Evolutionary conservation across 305 asterid genomes (phyloP).

Genomic region (Plantago coronopus): DNA sequence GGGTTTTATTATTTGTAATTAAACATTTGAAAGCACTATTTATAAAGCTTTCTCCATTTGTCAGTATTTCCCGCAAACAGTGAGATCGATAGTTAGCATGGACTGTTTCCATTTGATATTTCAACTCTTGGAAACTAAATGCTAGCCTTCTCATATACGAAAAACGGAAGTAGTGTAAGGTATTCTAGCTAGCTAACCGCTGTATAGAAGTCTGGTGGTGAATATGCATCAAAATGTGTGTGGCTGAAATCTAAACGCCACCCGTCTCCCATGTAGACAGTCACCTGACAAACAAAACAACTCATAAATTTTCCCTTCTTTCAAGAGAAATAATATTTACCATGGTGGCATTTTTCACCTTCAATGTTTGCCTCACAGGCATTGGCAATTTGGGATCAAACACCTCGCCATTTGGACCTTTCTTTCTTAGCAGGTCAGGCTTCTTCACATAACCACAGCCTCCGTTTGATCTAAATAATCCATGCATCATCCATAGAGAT

Average conservation of each 20-base stretch:
- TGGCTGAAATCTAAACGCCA: constrained; percentile 99
- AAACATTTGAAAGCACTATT: too few species aligned
- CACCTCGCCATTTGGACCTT: constrained; percentile 40
- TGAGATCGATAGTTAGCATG: too few species aligned
- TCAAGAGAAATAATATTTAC: background rate
- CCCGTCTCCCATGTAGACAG: constrained; percentile 88
- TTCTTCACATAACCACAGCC: constrained; percentile 81
- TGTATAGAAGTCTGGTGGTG: constrained; percentile 96
- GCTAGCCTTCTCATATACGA: too few species aligned
- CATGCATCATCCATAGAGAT: constrained; percentile 95
- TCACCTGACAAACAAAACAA: constrained; percentile 44
- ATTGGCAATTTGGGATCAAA: constrained; percentile 73
- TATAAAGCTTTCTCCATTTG: too few species aligned
- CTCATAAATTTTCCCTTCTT: background rate
- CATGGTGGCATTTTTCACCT: constrained; percentile 34
- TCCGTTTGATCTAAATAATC: constrained; percentile 85
- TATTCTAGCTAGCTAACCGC: constrained; percentile 49
- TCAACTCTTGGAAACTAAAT: too few species aligned
- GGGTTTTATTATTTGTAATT: too few species aligned
- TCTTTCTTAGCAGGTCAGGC: constrained; percentile 64
- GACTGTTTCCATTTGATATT: too few species aligned
- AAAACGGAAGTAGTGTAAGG: too few species aligned
- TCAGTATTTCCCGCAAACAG: too few species aligned
- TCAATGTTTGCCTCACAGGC: constrained; percentile 68
- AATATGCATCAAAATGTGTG: constrained; percentile 84